Conservation (phyloP, 108 stramenopile genomes). For the Pseudonitzschia pungens region DNA sequence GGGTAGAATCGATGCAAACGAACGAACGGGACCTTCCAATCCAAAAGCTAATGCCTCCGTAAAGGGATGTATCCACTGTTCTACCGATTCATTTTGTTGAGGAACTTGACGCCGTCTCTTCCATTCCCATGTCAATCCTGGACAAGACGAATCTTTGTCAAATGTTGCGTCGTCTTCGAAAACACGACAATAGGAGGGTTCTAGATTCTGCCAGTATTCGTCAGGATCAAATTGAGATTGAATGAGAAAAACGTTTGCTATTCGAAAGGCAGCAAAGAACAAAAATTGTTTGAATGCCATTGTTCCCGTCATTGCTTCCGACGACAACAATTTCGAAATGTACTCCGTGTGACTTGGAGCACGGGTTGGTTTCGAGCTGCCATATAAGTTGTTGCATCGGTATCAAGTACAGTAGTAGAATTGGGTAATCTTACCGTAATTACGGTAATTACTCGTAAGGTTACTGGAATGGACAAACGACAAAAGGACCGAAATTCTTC, state of each 20-base stretch:
- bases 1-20: constrained; percentile 75
- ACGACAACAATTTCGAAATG: too few species aligned
- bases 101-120: constrained; percentile 49
- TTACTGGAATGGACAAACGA: too few species aligned
- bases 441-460: too few species aligned
- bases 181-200: constrained; percentile 83
- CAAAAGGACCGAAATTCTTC: too few species aligned
- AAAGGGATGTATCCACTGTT: constrained; percentile 7
- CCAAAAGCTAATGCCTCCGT: constrained; percentile 14
- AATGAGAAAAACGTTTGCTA: constrained; percentile 65
- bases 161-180: constrained; percentile 31
- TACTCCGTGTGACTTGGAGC: too few species aligned
- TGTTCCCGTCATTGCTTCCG: neutral
- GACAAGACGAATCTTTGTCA: constrained; percentile 28
- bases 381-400: too few species aligned
- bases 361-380: too few species aligned
- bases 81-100: neutral
- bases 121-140: constrained; percentile 90
- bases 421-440: too few species aligned
- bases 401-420: too few species aligned
- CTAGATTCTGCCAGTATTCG: constrained; percentile 89
- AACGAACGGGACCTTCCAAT: constrained; percentile 71
- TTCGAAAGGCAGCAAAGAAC: constrained; percentile 41
- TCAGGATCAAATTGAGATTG: constrained; percentile 90
- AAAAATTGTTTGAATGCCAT: constrained; percentile 18